phyloP scores from a whole-genome alignment of 2,329 filamentous ascomycete species.

The Aspergillus hortae region DNA sequence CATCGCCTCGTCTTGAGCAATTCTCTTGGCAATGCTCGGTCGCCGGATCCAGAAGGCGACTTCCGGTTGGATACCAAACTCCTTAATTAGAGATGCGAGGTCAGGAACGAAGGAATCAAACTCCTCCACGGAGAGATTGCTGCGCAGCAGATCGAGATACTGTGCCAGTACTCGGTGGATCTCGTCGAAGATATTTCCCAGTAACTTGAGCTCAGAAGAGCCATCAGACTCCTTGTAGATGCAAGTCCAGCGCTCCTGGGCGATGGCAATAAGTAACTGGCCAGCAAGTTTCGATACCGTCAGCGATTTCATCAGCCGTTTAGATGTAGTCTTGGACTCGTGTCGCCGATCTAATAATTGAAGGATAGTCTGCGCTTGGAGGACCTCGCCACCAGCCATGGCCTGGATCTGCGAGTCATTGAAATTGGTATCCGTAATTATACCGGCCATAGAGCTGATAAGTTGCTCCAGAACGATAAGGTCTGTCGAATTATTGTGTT shows the following conservation, averaged over 20 bases:
- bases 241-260: slow-evolving; percentile 85
- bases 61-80: slow-evolving; percentile 75
- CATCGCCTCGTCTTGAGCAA: slow-evolving; percentile 38
- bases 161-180: slow-evolving; percentile 80
- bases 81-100: slow-evolving; percentile 67
- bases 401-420: slow-evolving; percentile 83
- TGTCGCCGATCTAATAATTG: slow-evolving; percentile 79
- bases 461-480: slow-evolving; percentile 88
- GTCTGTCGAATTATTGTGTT: slow-evolving; percentile 79
- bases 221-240: slow-evolving; percentile 65
- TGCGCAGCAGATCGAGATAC: slow-evolving; percentile 83
- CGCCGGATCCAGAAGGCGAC: slow-evolving; percentile 83
- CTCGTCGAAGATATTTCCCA: slow-evolving; percentile 86
- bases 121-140: slow-evolving; percentile 68
- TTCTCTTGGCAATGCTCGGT: slow-evolving; percentile 65
- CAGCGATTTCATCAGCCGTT: slow-evolving; percentile 74
- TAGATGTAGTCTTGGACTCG: slow-evolving; percentile 69
- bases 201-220: slow-evolving; percentile 79
- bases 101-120: slow-evolving; percentile 78
- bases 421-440: slow-evolving; percentile 80
- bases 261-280: slow-evolving; percentile 81
- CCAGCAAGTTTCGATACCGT: slow-evolving; percentile 74
- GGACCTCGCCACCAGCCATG: slow-evolving; percentile 78
- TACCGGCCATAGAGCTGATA: slow-evolving; percentile 88
- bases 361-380: slow-evolving; percentile 76